Evolutionary conservation across 2,329 filamentous ascomycete genomes (phyloP).

Genomic region (Fusarium drepaniforme): DNA sequence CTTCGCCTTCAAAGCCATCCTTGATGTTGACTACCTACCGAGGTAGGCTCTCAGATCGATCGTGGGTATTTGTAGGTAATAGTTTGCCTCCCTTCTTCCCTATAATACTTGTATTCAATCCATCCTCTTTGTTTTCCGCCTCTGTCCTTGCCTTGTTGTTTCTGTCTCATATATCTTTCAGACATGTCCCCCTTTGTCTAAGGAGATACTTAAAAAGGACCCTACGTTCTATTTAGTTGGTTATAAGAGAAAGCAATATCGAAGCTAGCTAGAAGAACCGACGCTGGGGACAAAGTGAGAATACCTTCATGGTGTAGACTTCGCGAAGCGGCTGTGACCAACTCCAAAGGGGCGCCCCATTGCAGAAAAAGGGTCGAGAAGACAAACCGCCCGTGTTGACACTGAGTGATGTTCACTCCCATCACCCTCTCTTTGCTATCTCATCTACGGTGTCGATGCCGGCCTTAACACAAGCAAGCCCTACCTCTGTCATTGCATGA

Average conservation of each 20-base stretch:
- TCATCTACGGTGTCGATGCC: background rate
- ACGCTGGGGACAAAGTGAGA: too few species aligned
- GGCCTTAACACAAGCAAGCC: too few species aligned
- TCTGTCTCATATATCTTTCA: background rate
- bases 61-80: background rate
- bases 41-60: too few species aligned
- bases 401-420: background rate
- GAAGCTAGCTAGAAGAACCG: background rate
- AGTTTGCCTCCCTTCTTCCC: background rate
- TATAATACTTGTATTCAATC: background rate
- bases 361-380: background rate
- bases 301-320: background rate
- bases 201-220: too few species aligned
- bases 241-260: background rate
- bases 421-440: background rate
- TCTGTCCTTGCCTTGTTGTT: background rate
- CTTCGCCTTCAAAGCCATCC: background rate
- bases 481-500: too few species aligned
- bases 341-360: background rate
- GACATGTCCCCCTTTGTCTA: too few species aligned
- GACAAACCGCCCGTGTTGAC: background rate
- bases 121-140: background rate
- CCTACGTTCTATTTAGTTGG: background rate
- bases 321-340: accelerated
- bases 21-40: too few species aligned